Conservation (phyloP, 768 basidiomycete species). For the Lentinula aciculospora region DNA sequence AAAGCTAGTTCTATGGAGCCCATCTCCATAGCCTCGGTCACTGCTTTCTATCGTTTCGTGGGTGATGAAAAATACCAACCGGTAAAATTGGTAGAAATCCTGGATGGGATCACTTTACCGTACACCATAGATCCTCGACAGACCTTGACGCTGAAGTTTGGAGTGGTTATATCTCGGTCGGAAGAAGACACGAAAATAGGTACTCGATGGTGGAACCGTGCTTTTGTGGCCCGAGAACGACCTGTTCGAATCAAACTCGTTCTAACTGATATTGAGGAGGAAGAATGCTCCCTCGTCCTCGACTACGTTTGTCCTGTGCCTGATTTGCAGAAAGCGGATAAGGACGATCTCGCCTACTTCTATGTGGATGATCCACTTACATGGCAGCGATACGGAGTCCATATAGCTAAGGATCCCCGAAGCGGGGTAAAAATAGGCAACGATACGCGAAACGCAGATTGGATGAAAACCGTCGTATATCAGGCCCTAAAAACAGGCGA, state of each 20-base stretch:
- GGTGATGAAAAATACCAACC: slow-evolving; percentile 28
- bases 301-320: slow-evolving; percentile 26
- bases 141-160: slow-evolving; percentile 23
- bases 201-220: slow-evolving; percentile 26
- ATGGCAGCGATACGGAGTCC: slow-evolving; percentile 19
- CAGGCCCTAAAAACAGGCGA: slow-evolving; percentile 30
- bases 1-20: slow-evolving; percentile 24
- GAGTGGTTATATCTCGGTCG: slow-evolving; percentile 24
- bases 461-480: slow-evolving; percentile 27
- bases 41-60: slow-evolving; percentile 28
- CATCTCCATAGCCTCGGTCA: slow-evolving; percentile 27
- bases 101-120: slow-evolving; percentile 21
- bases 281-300: slow-evolving; percentile 30
- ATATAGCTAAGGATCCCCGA: slow-evolving; percentile 15
- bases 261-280: slow-evolving; percentile 31
- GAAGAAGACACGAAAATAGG: slow-evolving; percentile 25
- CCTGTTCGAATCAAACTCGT: slow-evolving; percentile 31
- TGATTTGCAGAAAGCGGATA: slow-evolving; percentile 22
- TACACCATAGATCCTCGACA: slow-evolving; percentile 33
- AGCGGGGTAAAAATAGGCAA: slow-evolving; percentile 19
- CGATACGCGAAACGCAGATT: slow-evolving; percentile 17
- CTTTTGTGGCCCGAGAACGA: slow-evolving; percentile 25
- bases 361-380: slow-evolving; percentile 27
- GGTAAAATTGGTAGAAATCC: slow-evolving; percentile 20
- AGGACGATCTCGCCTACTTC: slow-evolving; percentile 26